Percentiles rank a stretch among this genome's conserved stretches.
These are phyloP conservation scores for Kickxella alabastrina DNA, from an alignment of 192 early-diverging fungal genomes.

Conservation along the genomic window DNA sequence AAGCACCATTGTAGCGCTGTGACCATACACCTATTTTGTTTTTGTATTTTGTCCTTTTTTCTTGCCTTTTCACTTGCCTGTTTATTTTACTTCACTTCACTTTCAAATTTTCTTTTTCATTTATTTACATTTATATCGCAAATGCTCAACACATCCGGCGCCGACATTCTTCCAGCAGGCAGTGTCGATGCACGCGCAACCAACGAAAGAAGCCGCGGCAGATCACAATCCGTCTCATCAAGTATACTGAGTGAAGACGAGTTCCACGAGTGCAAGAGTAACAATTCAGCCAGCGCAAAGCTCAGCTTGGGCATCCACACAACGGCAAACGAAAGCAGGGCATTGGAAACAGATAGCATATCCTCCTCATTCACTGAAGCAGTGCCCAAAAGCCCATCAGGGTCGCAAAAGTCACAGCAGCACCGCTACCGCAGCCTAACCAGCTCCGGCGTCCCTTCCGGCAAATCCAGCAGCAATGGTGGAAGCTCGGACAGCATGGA, in stretches of 20 bases:
- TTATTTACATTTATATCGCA: too few species aligned
- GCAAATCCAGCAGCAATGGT: conserved; percentile 1
- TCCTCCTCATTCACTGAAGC: background rate
- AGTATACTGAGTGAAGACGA: conserved; percentile 33
- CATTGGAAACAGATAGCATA: background rate
- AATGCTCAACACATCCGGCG: background rate
- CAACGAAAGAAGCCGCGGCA: background rate
- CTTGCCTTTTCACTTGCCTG: too few species aligned
- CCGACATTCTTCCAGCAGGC: too few species aligned
- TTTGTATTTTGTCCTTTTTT: too few species aligned
- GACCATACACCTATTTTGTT: too few species aligned
- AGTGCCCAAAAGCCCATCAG: background rate
- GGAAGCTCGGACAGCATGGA: background rate
- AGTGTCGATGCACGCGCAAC: conserved; percentile 3
- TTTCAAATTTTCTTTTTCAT: too few species aligned
- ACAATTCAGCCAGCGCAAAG: conserved; percentile 19
- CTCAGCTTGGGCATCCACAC: conserved; percentile 17
- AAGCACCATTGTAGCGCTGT: too few species aligned
- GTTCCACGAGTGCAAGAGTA: conserved; percentile 39
- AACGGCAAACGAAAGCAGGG: background rate
- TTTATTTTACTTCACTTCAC: too few species aligned
- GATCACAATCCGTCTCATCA: background rate
- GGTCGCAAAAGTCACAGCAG: conserved; percentile 13
- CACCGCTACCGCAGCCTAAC: conserved; percentile 23
- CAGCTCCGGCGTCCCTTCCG: conserved; percentile 13